A percentile compares a stretch with the other conserved stretches of the same genome.
These are phyloP conservation scores for Xylaria sp. DNA, from an alignment of 2,329 filamentous ascomycete species.

Conservation along the genomic window DNA sequence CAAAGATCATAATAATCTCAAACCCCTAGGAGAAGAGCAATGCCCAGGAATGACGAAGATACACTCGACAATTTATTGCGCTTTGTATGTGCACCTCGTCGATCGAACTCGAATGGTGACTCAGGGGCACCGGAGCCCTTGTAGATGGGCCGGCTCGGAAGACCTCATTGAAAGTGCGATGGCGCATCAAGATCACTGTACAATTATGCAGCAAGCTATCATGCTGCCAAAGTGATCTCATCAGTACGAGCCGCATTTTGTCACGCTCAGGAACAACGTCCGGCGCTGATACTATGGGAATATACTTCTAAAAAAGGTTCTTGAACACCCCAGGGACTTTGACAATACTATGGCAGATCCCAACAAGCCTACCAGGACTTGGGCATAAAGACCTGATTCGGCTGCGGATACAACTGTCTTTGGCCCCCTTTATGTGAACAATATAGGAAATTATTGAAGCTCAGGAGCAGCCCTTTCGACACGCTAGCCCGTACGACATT, in stretches of 20 bases:
- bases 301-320: neutral
- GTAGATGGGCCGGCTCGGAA: neutral
- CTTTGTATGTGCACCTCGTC: neutral
- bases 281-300: neutral
- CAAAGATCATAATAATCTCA: neutral
- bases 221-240: neutral
- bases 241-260: neutral
- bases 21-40: neutral
- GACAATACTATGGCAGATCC: neutral
- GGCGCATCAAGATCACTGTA: neutral
- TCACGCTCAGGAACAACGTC: neutral
- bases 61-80: neutral
- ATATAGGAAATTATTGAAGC: neutral
- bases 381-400: neutral
- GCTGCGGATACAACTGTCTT: neutral
- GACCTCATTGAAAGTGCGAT: neutral
- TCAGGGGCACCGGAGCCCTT: neutral
- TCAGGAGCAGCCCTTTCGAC: neutral
- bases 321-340: neutral
- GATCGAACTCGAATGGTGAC: neutral
- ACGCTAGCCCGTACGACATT: neutral
- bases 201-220: neutral
- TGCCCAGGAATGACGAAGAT: neutral
- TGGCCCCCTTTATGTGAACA: neutral
- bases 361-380: neutral